These are phyloP conservation scores for Adenanthera pavonina DNA, from an alignment of 306 rosid species.

Conservation along the genomic window DNA sequence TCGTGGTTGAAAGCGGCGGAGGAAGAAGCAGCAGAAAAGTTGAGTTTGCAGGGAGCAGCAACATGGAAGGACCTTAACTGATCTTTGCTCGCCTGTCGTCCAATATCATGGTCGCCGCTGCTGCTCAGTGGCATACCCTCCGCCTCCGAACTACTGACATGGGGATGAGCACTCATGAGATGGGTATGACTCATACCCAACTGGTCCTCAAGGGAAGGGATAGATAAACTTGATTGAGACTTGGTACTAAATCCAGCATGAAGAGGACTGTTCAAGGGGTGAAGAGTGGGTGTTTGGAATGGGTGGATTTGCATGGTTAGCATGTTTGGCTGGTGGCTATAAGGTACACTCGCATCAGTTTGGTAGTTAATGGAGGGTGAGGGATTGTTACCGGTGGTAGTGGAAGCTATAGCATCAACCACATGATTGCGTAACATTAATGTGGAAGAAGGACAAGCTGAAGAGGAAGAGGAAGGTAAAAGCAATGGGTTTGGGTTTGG, in stretches of 20 bases:
- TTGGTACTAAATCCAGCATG: slow-evolving; percentile 41
- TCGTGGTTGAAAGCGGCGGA: slow-evolving; percentile 52
- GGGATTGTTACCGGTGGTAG: slow-evolving; percentile 6
- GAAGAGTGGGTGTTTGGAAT: slow-evolving; percentile 48
- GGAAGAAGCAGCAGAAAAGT: slow-evolving; percentile 41
- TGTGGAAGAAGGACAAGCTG: slow-evolving; percentile 43
- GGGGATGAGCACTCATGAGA: slow-evolving; percentile 8
- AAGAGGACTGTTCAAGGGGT: slow-evolving; percentile 31
- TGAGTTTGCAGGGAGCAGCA: slow-evolving; percentile 50
- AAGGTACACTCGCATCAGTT: slow-evolving; percentile 40
- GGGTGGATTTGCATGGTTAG: slow-evolving; percentile 56
- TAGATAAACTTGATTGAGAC: slow-evolving; percentile 32
- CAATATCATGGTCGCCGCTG: slow-evolving; percentile 11
- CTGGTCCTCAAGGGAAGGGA: slow-evolving; percentile 49
- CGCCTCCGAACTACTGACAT: slow-evolving; percentile 19
- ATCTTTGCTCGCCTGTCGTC: slow-evolving; percentile 4
- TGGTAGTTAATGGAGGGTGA: slow-evolving; percentile 39
- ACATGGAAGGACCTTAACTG: slow-evolving; percentile 36
- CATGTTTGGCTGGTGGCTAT: slow-evolving; percentile 38
- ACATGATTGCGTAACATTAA: slow-evolving; percentile 41
- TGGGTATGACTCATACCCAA: slow-evolving; percentile 43
- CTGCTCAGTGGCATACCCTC: slow-evolving; percentile 7
- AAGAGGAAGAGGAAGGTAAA: slow-evolving; percentile 33
- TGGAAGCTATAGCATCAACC: slow-evolving; percentile 48
- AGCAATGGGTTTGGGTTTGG: slow-evolving; percentile 32